Percentiles rank a stretch among this genome's conserved stretches.
Conservation (phyloP, 129 eudicot species). For the Dittrichia graveolens region DNA sequence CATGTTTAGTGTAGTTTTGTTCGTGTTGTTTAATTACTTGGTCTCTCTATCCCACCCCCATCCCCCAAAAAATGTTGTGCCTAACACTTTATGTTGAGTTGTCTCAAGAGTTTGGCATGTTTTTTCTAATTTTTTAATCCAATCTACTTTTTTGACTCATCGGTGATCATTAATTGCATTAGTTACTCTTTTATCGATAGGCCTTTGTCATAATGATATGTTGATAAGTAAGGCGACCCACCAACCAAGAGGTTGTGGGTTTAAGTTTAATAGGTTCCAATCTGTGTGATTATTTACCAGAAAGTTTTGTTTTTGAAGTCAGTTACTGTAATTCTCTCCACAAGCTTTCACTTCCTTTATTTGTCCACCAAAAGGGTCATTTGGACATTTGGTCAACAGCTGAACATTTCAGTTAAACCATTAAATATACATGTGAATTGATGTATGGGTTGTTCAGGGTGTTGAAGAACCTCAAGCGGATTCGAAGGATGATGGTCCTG, state of each 20-base stretch:
- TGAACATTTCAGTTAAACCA: not conserved
- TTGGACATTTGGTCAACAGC: not conserved
- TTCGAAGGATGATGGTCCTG: slow-evolving; percentile 66
- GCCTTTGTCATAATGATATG: too few relatives aligned
- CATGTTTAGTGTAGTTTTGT: not conserved
- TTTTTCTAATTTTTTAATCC: too few relatives aligned
- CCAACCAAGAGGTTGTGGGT: too few relatives aligned
- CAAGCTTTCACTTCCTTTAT: slow-evolving; percentile 1
- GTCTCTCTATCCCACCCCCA: too few relatives aligned
- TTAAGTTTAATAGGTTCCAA: too few relatives aligned
- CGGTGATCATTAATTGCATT: too few relatives aligned
- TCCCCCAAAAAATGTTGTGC: not conserved
- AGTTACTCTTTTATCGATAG: too few relatives aligned
- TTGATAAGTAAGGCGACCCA: too few relatives aligned
- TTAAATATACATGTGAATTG: slow-evolving; percentile 15
- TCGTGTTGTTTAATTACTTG: not conserved
- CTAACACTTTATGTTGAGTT: not conserved
- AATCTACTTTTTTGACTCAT: too few relatives aligned
- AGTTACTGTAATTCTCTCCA: not conserved
- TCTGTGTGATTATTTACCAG: too few relatives aligned
- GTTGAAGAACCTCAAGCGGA: slow-evolving; percentile 58
- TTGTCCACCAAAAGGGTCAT: not conserved
- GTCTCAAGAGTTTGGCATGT: not conserved
- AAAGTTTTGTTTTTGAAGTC: not conserved
- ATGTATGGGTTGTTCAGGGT: slow-evolving; percentile 46